phyloP scores from a whole-genome alignment of 805 yeast species.

The Myxozyma neotropica region DNA sequence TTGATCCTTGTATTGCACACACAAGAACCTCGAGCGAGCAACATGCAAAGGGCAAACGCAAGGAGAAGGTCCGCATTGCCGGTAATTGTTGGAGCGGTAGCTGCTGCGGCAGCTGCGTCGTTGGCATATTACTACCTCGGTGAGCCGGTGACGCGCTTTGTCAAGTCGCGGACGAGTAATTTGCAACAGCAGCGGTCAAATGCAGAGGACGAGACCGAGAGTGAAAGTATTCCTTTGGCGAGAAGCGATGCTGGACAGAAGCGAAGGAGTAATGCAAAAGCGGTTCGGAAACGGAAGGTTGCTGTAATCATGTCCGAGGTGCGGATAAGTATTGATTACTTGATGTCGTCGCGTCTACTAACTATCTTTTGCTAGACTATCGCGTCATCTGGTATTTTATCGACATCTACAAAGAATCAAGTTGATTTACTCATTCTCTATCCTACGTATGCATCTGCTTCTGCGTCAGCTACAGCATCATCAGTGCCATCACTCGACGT shows the following conservation, averaged over 20 bases:
- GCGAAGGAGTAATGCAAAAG: not conserved
- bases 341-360: not conserved
- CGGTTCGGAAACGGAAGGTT: slow-evolving; percentile 9
- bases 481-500: slow-evolving; percentile 11
- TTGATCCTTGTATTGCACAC: too few species aligned
- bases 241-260: not conserved
- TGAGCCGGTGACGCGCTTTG: slow-evolving; percentile 21
- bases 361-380: not conserved
- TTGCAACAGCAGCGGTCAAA: not conserved
- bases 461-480: slow-evolving; percentile 1
- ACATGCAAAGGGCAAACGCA: not conserved
- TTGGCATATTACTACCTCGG: slow-evolving; percentile 21
- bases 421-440: slow-evolving; percentile 22
- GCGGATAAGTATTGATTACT: not conserved
- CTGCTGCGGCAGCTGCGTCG: slow-evolving; percentile 9
- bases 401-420: slow-evolving; percentile 4
- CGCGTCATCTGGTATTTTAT: not conserved
- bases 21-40: too few species aligned
- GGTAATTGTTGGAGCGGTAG: slow-evolving; percentile 9
- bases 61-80: slow-evolving; percentile 5
- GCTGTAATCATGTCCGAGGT: slow-evolving; percentile 25
- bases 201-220: not conserved
- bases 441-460: slow-evolving; percentile 12
- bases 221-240: not conserved
- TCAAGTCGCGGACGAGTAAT: slow-evolving; percentile 1